Conservation (phyloP, 2,329 filamentous ascomycete species). For the Calonectria honghensis region DNA sequence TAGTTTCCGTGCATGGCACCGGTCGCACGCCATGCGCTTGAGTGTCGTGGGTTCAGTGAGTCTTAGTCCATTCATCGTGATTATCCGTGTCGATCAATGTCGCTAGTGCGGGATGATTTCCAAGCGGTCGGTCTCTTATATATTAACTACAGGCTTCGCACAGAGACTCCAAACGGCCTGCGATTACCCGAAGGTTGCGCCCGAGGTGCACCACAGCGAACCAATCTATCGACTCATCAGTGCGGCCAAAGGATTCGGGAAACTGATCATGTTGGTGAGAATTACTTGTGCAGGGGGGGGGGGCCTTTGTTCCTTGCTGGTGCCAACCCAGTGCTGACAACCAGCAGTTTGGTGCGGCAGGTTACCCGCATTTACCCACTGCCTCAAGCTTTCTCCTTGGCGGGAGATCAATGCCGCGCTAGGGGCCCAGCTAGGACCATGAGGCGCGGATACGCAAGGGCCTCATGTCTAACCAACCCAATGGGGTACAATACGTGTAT, state of each 20-base stretch:
- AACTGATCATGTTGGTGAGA: background rate
- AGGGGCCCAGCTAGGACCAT: background rate
- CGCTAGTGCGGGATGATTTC: background rate
- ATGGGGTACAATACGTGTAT: background rate
- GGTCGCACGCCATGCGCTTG: background rate
- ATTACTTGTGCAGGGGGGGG: background rate
- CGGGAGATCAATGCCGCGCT: background rate
- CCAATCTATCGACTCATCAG: background rate
- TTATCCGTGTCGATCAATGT: background rate
- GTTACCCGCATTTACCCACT: background rate
- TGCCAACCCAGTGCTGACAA: background rate
- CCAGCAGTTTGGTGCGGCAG: background rate
- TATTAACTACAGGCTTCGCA: background rate
- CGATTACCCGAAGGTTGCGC: background rate
- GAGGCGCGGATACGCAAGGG: background rate
- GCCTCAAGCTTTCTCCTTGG: background rate
- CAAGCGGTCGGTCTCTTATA: background rate
- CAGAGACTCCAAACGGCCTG: background rate
- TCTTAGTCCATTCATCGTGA: background rate
- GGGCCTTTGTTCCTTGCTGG: background rate
- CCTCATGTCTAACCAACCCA: background rate
- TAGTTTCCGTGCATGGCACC: background rate
- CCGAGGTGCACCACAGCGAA: background rate
- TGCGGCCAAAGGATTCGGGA: background rate
- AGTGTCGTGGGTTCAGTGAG: background rate